Percentiles rank a stretch among this genome's conserved stretches.
phyloP scores from a whole-genome alignment of 208 protist species.

The Trypanosoma cruzi region DNA sequence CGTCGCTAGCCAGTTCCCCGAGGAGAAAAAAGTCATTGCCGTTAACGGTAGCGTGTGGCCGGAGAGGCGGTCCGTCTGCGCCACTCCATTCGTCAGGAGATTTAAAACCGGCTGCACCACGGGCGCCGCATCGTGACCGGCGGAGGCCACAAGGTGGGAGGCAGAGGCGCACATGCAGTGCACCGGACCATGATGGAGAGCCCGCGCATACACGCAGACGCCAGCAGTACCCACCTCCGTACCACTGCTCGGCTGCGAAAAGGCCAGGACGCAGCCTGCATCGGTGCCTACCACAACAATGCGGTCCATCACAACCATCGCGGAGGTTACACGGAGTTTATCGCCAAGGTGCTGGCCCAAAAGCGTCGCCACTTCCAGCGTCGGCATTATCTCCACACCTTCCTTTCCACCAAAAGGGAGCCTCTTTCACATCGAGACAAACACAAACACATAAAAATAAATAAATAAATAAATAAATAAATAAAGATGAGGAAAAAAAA shows the following conservation, averaged over 20 bases:
- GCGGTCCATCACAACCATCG: constrained; percentile 12
- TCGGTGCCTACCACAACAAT: constrained; percentile 35
- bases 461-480: constrained; percentile 12
- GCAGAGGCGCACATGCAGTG: constrained; percentile 51
- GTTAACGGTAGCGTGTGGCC: constrained; percentile 58
- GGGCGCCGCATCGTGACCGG: constrained; percentile 65
- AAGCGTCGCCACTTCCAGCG: constrained; percentile 11
- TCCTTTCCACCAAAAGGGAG: background rate
- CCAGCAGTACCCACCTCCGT: constrained; percentile 2
- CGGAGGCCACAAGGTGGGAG: constrained; percentile 55
- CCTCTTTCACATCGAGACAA: too few relatives aligned
- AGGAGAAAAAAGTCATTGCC: constrained; percentile 35
- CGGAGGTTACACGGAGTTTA: constrained; percentile 24
- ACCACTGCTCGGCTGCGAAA: constrained; percentile 6
- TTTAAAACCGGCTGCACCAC: constrained; percentile 44
- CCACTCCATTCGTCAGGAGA: constrained; percentile 28
- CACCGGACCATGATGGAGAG: constrained; percentile 66
- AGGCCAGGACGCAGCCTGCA: constrained; percentile 31
- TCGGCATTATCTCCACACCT: constrained; percentile 12
- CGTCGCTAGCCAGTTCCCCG: constrained; percentile 34
- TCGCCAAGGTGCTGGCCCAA: constrained; percentile 24
- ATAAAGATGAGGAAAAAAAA: background rate
- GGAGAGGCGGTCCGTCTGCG: constrained; percentile 29
- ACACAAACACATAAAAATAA: background rate
- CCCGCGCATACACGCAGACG: constrained; percentile 31